Evolutionary conservation across 768 basidiomycete species (phyloP).

Genomic region (Inosperma sp.): DNA sequence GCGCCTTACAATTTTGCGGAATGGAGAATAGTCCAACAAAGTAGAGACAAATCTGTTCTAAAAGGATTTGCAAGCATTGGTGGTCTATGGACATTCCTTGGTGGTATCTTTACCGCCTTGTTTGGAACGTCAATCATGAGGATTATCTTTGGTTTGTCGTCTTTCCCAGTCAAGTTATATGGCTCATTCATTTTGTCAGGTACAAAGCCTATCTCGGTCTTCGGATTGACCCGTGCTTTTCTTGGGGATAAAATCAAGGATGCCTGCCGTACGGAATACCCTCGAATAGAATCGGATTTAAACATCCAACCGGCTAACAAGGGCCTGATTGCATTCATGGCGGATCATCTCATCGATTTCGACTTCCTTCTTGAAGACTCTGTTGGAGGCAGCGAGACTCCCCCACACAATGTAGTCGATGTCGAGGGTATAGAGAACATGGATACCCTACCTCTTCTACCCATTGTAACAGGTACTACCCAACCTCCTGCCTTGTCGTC

Average conservation of each 20-base stretch:
- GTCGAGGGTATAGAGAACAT: too few species aligned
- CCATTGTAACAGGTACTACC: too few species aligned
- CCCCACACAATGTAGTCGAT: too few species aligned
- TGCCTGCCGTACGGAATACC: slow-evolving; percentile 3
- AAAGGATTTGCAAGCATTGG: slow-evolving; percentile 20
- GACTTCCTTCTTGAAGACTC: slow-evolving; percentile 3
- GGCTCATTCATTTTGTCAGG: not conserved
- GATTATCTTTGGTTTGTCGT: slow-evolving; percentile 16
- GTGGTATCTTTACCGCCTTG: slow-evolving; percentile 18
- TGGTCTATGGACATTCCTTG: slow-evolving; percentile 24
- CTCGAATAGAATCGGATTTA: slow-evolving; percentile 3
- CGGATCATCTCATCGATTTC: slow-evolving; percentile 10
- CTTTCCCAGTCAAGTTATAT: not conserved
- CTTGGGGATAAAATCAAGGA: slow-evolving; percentile 3
- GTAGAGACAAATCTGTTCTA: slow-evolving; percentile 16
- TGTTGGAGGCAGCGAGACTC: too few species aligned
- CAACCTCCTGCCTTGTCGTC: too few species aligned
- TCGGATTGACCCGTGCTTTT: slow-evolving; percentile 5
- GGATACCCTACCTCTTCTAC: too few species aligned
- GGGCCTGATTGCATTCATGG: slow-evolving; percentile 5
- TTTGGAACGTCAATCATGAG: slow-evolving; percentile 20
- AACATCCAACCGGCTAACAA: not conserved
- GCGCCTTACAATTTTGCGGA: slow-evolving; percentile 12
- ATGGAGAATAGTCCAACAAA: slow-evolving; percentile 15
- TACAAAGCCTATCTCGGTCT: slow-evolving; percentile 7